phyloP scores from a whole-genome alignment of 2,329 filamentous ascomycete species.

The Penicillium brasilianum region DNA sequence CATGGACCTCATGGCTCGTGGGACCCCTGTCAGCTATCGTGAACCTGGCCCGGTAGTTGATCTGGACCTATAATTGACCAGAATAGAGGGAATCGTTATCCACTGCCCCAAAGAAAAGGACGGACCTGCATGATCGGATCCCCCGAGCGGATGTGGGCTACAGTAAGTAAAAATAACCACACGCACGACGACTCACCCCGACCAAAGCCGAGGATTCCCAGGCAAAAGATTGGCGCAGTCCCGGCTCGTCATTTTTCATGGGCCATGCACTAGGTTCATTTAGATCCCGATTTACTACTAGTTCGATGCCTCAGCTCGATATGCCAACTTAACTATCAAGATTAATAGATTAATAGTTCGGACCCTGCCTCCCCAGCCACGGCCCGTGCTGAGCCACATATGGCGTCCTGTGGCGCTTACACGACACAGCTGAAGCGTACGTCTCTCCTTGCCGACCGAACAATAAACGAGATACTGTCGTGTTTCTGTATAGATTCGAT shows the following conservation, averaged over 20 bases:
- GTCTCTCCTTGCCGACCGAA: constrained; percentile 2
- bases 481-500: background rate
- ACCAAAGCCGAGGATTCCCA: background rate
- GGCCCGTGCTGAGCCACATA: constrained; percentile 27
- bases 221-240: constrained; percentile 4
- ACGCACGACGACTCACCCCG: background rate
- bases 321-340: background rate
- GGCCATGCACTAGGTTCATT: background rate
- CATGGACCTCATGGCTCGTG: constrained; percentile 12
- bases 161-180: background rate
- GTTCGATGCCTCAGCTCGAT: constrained; percentile 7
- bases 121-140: constrained; percentile 6
- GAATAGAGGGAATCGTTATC: background rate
- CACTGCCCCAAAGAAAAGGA: background rate
- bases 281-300: background rate
- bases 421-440: constrained; percentile 23
- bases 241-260: no score
- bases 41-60: background rate
- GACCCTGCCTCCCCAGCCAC: constrained; percentile 19
- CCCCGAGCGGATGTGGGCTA: background rate
- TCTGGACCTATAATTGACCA: background rate
- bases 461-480: no score
- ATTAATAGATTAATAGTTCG: background rate
- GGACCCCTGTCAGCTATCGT: constrained; percentile 15
- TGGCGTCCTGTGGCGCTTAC: constrained; percentile 20